These are phyloP conservation scores for Nemania abortiva DNA, from an alignment of 2,329 filamentous ascomycete genomes.

Conservation along the genomic window DNA sequence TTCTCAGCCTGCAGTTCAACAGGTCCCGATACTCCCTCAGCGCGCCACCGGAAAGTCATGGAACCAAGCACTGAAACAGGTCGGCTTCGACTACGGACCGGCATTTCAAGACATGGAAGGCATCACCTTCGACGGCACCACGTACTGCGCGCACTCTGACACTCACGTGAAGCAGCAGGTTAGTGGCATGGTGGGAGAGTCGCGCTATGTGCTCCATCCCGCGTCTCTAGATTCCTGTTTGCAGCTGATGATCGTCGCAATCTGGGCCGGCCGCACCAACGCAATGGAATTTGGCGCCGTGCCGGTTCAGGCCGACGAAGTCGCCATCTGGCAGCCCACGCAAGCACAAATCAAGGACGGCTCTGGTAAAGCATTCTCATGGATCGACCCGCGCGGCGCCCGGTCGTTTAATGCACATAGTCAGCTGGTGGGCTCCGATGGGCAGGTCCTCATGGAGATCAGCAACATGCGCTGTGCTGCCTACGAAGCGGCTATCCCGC, in stretches of 20 bases:
- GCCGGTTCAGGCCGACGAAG: constrained; percentile 32
- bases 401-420: constrained; percentile 42
- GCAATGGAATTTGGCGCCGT: constrained; percentile 34
- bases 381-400: constrained; percentile 40
- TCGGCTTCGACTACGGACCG: constrained; percentile 36
- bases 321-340: constrained; percentile 20
- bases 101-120: constrained; percentile 31
- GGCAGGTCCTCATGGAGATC: constrained; percentile 49
- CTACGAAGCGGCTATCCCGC: constrained; percentile 51
- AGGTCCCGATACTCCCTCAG: constrained; percentile 7
- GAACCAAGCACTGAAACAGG: constrained; percentile 33
- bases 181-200: constrained; percentile 27
- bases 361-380: not conserved
- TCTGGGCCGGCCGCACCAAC: constrained; percentile 31
- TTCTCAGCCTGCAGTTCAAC: no score
- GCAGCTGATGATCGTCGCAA: constrained; percentile 37
- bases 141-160: not conserved
- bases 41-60: constrained; percentile 32
- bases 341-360: not conserved
- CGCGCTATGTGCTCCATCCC: constrained; percentile 50
- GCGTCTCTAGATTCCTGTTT: constrained; percentile 48
- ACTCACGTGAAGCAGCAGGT: not conserved
- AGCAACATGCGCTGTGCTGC: constrained; percentile 41
- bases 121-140: constrained; percentile 15
- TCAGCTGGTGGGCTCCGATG: constrained; percentile 45